These are phyloP conservation scores for Lachancea dasiensis DNA, from an alignment of 805 yeast genomes.

Conservation along the genomic window DNA sequence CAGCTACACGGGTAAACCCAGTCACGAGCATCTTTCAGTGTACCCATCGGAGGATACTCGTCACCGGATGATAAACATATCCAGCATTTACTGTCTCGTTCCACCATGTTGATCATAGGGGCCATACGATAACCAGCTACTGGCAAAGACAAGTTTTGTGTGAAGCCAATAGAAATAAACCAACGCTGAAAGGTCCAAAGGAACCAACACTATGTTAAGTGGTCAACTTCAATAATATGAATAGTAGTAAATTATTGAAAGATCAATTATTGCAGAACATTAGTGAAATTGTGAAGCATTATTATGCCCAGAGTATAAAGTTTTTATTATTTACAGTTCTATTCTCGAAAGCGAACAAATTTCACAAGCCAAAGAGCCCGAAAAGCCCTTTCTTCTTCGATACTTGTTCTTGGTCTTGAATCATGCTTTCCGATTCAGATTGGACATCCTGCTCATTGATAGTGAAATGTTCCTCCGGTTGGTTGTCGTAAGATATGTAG, in stretches of 20 bases:
- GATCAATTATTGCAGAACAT: not conserved
- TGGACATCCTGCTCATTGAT: not conserved
- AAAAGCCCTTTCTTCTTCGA: constrained; percentile 61
- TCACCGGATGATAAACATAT: constrained; percentile 15
- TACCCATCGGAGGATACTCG: constrained; percentile 18
- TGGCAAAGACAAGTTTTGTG: not conserved
- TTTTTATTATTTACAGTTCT: no score
- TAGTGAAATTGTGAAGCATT: no score
- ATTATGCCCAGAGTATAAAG: no score
- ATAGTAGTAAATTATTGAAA: no score
- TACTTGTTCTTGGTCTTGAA: constrained; percentile 26
- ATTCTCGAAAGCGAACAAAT: not conserved
- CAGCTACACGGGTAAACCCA: constrained; percentile 41
- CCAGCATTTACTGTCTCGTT: constrained; percentile 13
- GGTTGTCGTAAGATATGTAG: constrained; percentile 46
- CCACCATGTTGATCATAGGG: not conserved
- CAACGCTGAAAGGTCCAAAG: no score
- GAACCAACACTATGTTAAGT: no score
- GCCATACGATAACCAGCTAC: not conserved
- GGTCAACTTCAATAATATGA: no score
- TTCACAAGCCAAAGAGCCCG: constrained; percentile 59
- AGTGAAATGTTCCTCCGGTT: constrained; percentile 1
- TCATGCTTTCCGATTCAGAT: no score
- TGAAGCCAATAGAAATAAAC: no score
- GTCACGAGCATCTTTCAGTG: constrained; percentile 29